These are phyloP conservation scores for Pyrus hybrid DNA, from an alignment of 331 rosid species.

Conservation along the genomic window DNA sequence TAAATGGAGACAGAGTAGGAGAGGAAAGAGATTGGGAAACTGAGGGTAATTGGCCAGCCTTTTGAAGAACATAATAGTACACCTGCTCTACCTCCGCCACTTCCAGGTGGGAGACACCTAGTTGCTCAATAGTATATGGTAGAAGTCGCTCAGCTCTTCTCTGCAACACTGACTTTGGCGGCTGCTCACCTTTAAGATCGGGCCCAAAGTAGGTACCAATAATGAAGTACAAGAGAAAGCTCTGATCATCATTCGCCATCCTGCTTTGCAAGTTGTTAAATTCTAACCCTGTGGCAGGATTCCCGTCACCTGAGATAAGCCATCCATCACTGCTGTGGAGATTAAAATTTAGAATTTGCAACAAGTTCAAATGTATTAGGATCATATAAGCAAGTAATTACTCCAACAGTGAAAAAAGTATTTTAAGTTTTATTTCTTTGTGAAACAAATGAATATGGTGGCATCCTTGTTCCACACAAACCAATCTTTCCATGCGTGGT, in stretches of 20 bases:
- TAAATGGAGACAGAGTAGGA: slow-evolving; percentile 30
- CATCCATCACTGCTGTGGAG: slow-evolving; percentile 11
- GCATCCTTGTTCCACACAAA: background rate
- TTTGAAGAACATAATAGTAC: slow-evolving; percentile 36
- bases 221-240: slow-evolving; percentile 43
- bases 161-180: slow-evolving; percentile 40
- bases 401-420: background rate
- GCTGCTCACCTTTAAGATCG: slow-evolving; percentile 29
- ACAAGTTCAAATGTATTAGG: background rate
- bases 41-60: slow-evolving; percentile 45
- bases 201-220: slow-evolving; percentile 54
- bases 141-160: slow-evolving; percentile 58
- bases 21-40: slow-evolving; percentile 50
- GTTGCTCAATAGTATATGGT: slow-evolving; percentile 40
- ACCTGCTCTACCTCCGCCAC: slow-evolving; percentile 33
- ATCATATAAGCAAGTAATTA: background rate
- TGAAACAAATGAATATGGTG: too few relatives aligned
- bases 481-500: background rate
- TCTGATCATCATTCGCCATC: slow-evolving; percentile 26
- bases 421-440: background rate
- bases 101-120: slow-evolving; percentile 33
- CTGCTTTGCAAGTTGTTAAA: slow-evolving; percentile 5
- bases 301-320: slow-evolving; percentile 10
- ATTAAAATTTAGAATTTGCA: background rate
- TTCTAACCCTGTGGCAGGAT: background rate